Base-by-base conservation (phyloP, 192 early-diverging fungal species). In the Gryganskiella cystojenkinii region DNA sequence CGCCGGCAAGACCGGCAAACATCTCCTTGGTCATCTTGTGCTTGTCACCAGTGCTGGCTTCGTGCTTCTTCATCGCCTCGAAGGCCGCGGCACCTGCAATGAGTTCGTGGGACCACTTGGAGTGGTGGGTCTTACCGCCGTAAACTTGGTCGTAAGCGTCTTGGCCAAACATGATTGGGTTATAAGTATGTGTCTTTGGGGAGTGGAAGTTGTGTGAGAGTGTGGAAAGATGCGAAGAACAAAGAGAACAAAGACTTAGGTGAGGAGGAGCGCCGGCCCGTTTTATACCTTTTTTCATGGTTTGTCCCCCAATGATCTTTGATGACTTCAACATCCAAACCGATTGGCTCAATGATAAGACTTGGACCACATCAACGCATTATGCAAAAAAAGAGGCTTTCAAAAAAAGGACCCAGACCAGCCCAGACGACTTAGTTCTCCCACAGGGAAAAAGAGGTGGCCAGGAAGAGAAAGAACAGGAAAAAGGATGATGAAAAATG, bases 11-110 rank as follows among this genome's bases (percentile, higher is more conserved):
- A 40, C 70, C 83, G 17, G 81, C 83, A 27, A 85, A 55, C 19
- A 83, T 37, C 28, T 82, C 67, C 62, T 73, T 80, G 27, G 70
- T 63, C 40, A 71, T 25, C 24, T 64, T 50, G 56, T 81, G 80
- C 20, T 56, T 64, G 31, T 73, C 70, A 11, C 8, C 30, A 13
- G 22, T 15, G 30, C 71, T 42, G 37, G 67, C 27, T 51, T 82
- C 86, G 61, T 75, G 80, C 3, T 67, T 37, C 34, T 73, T 82
- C 79, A 85, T 80, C 28, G 85, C 86, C 47, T 83, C 86, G 60
- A 85, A 86, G 33, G 75, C 86, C 13, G 85, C 86, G 30, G 85
- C 86, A 35, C 80, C 81, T 19, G 81, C 83, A 30, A 88, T 33
- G n/a, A 78, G 43, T 47, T 83, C 80, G 59, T 83, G 81, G 27